Conservation (phyloP, 2,329 filamentous ascomycete species). For the Apiospora sp. region DNA sequence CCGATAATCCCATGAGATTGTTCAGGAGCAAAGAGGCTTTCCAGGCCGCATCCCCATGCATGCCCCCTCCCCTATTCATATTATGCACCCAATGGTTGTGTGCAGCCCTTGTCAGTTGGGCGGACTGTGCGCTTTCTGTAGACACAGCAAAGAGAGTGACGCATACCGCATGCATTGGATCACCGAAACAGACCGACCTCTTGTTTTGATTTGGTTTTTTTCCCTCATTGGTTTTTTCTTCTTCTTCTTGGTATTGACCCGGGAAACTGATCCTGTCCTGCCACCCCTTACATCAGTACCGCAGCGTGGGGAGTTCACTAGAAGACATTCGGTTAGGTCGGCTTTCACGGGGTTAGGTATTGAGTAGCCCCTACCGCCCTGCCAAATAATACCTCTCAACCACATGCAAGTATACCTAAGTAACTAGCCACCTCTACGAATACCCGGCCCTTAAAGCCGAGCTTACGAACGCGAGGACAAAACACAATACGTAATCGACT, state of each 20-base stretch:
- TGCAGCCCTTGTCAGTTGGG: background rate
- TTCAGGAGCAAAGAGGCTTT: constrained; percentile 16
- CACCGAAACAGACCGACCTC: constrained; percentile 17
- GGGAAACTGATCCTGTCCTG: background rate
- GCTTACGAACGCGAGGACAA: constrained; percentile 14
- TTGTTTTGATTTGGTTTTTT: background rate
- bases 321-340: constrained; percentile 23
- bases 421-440: constrained; percentile 13
- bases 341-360: constrained; percentile 14
- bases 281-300: constrained; percentile 22
- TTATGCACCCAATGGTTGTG: background rate
- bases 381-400: constrained; percentile 5
- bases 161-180: background rate
- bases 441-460: constrained; percentile 11
- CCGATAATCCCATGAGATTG: constrained; percentile 6
- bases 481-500: constrained; percentile 18
- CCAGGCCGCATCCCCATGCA: constrained; percentile 18
- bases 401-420: constrained; percentile 7
- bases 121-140: background rate
- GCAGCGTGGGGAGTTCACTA: constrained; percentile 22
- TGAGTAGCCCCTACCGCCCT: background rate
- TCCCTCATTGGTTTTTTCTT: background rate
- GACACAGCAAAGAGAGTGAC: background rate
- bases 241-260: constrained; percentile 12
- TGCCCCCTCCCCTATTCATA: constrained; percentile 22